Base-by-base conservation (phyloP, 306 rosid genomes). In the Pueraria montana region DNA sequence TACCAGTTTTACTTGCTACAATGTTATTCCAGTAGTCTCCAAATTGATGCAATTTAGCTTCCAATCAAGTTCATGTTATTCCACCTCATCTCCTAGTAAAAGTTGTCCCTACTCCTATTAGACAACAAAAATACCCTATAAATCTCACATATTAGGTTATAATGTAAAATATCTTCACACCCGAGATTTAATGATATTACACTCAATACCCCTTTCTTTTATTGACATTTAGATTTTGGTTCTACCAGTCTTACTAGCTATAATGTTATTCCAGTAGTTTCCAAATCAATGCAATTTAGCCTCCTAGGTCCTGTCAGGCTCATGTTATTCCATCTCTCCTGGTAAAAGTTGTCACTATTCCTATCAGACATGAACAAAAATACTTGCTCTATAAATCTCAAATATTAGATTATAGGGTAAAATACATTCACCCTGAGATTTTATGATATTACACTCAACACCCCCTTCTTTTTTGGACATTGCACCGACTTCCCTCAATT, bases 41-140 rank as follows among this genome's bases (percentile, higher is more conserved):
- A 63, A 27, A 45, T 45, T 8, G 5, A 62, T 64, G 18, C 34
- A 27, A 64, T 27, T 63, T 63, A 38, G 52, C 30, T 26, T n/a
- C 32, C 52, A 18, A 67, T 20, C 30, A 18, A 1, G 0, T 2
- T 40, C 74, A 11, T 20, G 5, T 38, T 36, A 16, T 61, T 58
- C 16, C 66, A 48, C 49, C 20, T 50, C 74, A 62, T 48, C 26
- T 11, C 38, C 18, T 4, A 12, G 45, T 61, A 10, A 72, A 67
- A 69, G 21, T 40, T 67, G 56, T 23, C 68, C 52, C 65, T 18
- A n/a, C 56, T 48, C 6, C 74, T 68, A 53, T 49, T 69, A 70
- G 24, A 43, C 20, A 23, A 23, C 11, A 21, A 40, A 40, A 24
- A 58, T 10, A 5, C 71, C 17, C 8, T 7, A 8, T 4, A 78